Evolutionary conservation across 768 basidiomycete genomes (phyloP).

Genomic region (Russula ochroleuca): DNA sequence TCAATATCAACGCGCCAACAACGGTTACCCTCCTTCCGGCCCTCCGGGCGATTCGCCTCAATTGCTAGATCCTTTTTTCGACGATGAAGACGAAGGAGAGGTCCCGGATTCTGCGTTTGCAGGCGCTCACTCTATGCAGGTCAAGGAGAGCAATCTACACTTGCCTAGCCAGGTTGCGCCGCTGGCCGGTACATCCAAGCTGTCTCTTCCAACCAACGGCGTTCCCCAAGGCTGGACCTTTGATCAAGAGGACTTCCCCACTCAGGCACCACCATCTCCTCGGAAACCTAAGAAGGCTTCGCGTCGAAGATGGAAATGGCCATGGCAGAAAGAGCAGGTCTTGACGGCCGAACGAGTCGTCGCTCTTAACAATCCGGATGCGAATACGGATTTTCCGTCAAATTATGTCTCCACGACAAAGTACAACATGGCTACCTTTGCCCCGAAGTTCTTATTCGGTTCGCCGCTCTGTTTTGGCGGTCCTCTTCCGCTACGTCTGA

Average conservation of each 20-base stretch:
- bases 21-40: conserved; percentile 57
- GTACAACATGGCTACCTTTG: conserved; percentile 82
- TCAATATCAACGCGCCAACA: conserved; percentile 48
- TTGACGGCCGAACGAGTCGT: conserved; percentile 73
- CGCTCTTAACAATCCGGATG: conserved; percentile 68
- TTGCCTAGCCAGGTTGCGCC: conserved; percentile 55
- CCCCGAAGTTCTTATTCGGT: conserved; percentile 94
- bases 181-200: conserved; percentile 54
- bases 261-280: not conserved
- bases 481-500: not conserved
- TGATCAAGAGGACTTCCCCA: conserved; percentile 53
- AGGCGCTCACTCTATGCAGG: conserved; percentile 41
- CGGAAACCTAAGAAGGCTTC: conserved; percentile 27
- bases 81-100: conserved; percentile 72
- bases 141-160: conserved; percentile 50
- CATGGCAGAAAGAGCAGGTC: conserved; percentile 70
- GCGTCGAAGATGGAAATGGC: conserved; percentile 66
- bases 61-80: conserved; percentile 82
- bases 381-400: conserved; percentile 62
- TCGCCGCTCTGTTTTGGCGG: conserved; percentile 30
- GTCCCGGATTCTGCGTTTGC: conserved; percentile 66
- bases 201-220: conserved; percentile 42
- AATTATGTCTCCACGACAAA: conserved; percentile 95
- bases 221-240: conserved; percentile 70
- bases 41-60: conserved; percentile 40